Base-by-base conservation (phyloP, 768 basidiomycete genomes). In the Trametes gibbosa region DNA sequence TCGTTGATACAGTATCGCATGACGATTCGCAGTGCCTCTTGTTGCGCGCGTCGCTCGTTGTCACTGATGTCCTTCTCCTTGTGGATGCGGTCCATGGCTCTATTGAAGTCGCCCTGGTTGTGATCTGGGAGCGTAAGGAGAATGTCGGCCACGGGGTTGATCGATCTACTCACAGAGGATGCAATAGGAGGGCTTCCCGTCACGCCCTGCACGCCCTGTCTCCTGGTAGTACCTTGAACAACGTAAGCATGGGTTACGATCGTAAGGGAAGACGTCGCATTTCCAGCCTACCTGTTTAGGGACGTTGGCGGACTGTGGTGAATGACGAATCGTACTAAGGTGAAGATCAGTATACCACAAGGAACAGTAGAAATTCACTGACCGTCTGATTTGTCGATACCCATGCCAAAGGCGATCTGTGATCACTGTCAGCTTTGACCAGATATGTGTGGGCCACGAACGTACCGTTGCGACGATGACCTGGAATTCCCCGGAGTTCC, bases 371-470 rank as follows among this genome's bases (percentile, higher is more conserved):
- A 14, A 39, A 10, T 14, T 2, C 14, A 50, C 75, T 62, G 70
- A 89, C 89, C 89, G 65, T 91, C 82, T 5, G 85, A 72, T 71
- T 95, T 95, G 72, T 95, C 92, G 50, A 96, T 92, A 0, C 96
- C 95, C 95, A 98, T 98, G 12, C 96, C 96, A 71, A 98, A 98
- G 0, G 95, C 95, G 63, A 95, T 85, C 93, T 95, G 13, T 8
- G 9, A 16, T 35, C 10, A 14, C 5, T 14, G 35, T 50, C 21
- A 50, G 50, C 19, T 9, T 23, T 3, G 13, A 1, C 34, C 9
- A 3, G 1, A 5, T 2, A 12, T 37, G 3, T 14, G 7, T 12
- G 25, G 5, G 34, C 23, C 1, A 9, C 3, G 12, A 32, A 32
- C 64, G 65, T 70, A 94, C 94, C 45, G 97, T 99, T 2, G 96